Evolutionary conservation across 2,329 filamentous ascomycete species (phyloP), one percentile per base, ranked within the genome.

Genomic region (Botryotinia globosa): DNA sequence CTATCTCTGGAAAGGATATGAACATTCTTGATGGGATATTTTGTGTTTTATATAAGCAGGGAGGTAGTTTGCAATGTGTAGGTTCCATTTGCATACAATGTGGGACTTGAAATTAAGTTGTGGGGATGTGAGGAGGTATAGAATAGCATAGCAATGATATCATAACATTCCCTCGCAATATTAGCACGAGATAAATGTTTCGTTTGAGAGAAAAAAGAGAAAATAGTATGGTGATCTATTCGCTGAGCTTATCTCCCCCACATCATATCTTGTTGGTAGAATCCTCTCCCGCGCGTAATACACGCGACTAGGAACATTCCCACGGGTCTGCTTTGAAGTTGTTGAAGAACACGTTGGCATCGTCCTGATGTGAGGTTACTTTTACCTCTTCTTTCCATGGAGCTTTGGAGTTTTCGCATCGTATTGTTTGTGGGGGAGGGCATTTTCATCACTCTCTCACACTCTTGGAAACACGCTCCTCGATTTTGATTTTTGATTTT

Each of bases 111-210:
- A 16, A 29, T 54, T 66, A 25, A n/a, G 48, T n/a, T n/a, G n/a
- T 14, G 48, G 51, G 20, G 42, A 39, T 32, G 25, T 51, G 14
- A 39, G 44, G 45, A n/a, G 4, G 25, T 66, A 66, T 37, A 54
- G 34, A 42, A 67, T 67, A 56, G 48, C 34, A 56, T 32, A 56
- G 48, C 64, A 67, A 67, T 67, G 48, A 67, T 56, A 56, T 42
- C 18, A 42, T 56, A 22, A 67, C 34, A 54, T 16, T 29, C 25
- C 45, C 14, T 51, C 14, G 20, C 12, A 65, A 48, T 16, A 4
- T 4, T 16, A 18, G 5, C 56, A 34, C 32, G 20, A 34, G 48
- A 34, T 65, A 4, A 48, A 22, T 48, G 20, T 22, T 48, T 45
- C 18, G 42, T 44, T 20, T 25, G n/a, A 2, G 48, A 51, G 48